A percentile compares a stretch with the other conserved stretches of the same genome.
These are phyloP conservation scores for Geosmithia morbida DNA, from an alignment of 2,329 filamentous ascomycete genomes.

Conservation along the genomic window DNA sequence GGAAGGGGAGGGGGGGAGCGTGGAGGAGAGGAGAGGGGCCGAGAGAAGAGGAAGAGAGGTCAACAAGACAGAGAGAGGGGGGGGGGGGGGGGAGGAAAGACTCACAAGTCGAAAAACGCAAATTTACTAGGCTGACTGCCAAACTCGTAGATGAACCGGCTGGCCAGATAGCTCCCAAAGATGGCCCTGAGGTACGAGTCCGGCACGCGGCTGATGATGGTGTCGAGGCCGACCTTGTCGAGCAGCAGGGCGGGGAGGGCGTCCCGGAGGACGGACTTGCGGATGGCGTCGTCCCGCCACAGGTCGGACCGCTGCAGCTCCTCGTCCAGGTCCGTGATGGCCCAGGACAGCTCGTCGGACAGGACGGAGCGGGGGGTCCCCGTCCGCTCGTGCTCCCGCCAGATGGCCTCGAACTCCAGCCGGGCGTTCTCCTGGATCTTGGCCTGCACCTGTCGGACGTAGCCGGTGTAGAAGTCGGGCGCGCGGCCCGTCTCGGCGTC, in stretches of 20 bases:
- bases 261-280: constrained; percentile 65
- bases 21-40: too few relatives aligned
- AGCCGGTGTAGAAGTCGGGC: constrained; percentile 83
- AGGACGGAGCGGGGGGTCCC: constrained; percentile 71
- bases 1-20: too few relatives aligned
- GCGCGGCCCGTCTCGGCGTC: constrained; percentile 49
- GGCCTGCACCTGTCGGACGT: constrained; percentile 82
- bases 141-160: constrained; percentile 91
- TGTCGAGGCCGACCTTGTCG: constrained; percentile 81
- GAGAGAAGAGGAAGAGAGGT: not conserved
- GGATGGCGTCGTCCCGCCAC: constrained; percentile 71
- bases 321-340: constrained; percentile 94
- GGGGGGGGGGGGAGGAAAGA: constrained; percentile 12
- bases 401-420: constrained; percentile 96
- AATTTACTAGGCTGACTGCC: constrained; percentile 90
- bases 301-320: constrained; percentile 87
- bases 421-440: constrained; percentile 84
- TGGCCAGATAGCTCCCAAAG: constrained; percentile 90
- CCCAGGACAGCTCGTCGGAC: constrained; percentile 77
- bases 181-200: constrained; percentile 87
- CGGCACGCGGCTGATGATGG: constrained; percentile 74
- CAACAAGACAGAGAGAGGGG: not conserved
- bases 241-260: constrained; percentile 75
- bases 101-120: constrained; percentile 96
- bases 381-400: constrained; percentile 80